A percentile compares a stretch with the other conserved stretches of the same genome.
phyloP scores from a whole-genome alignment of 371 early-diverging fungal species.

The Dichotomocladium elegans region DNA sequence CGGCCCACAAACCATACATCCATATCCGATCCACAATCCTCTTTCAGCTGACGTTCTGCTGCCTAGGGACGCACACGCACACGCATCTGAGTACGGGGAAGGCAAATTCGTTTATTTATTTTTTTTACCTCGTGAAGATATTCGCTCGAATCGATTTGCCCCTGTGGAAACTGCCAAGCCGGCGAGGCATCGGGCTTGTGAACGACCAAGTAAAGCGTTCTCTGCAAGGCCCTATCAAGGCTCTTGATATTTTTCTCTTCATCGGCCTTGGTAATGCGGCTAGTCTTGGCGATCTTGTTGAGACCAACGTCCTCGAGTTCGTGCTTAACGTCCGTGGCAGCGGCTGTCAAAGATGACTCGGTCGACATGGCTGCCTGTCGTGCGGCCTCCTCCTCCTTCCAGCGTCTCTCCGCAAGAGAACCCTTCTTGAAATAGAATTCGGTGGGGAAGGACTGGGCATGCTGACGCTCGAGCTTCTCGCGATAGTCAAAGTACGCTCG shows the following conservation, averaged over 20 bases:
- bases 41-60: conserved; percentile 68
- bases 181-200: conserved; percentile 43
- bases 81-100: too few species aligned
- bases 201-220: conserved; percentile 74
- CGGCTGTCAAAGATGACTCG: conserved; percentile 25
- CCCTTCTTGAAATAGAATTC: conserved; percentile 93
- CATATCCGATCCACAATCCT: conserved; percentile 73
- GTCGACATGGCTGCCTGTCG: conserved; percentile 35
- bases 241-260: conserved; percentile 59
- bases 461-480: conserved; percentile 63
- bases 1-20: conserved; percentile 86
- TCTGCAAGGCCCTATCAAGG: conserved; percentile 72
- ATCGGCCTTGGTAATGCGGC: conserved; percentile 68
- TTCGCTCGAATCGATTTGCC: conserved; percentile 60
- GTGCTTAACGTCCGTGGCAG: conserved; percentile 21
- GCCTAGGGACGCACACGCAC: too few species aligned
- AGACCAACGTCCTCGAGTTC: conserved; percentile 48
- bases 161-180: conserved; percentile 79
- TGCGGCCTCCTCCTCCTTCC: conserved; percentile 57
- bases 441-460: conserved; percentile 64
- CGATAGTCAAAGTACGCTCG: conserved; percentile 72
- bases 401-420: conserved; percentile 71
- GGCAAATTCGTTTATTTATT: background rate
- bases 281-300: conserved; percentile 40
- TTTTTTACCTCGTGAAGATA: conserved; percentile 63